Evolutionary conservation across 306 rosid genomes (phyloP), one percentile per base, ranked within the genome.

Genomic region (Lupinus albus): DNA sequence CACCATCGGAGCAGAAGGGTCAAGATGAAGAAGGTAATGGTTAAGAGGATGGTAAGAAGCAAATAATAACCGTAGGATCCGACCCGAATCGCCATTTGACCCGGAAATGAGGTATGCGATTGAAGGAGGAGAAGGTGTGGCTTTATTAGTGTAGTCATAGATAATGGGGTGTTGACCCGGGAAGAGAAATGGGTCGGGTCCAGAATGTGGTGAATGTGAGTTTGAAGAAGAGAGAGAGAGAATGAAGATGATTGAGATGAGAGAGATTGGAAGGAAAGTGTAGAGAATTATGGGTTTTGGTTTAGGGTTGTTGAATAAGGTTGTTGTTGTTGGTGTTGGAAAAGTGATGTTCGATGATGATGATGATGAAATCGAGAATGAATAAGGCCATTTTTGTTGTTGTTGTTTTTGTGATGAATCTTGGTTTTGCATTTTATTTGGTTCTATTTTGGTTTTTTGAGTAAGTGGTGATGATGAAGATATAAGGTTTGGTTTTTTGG

Each of bases 11-110:
- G 93, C 94, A 48, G 80, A 57, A 45, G 84, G 91, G 76, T 92
- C 96, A 2, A 93, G 89, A 61, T 93, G 98, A 32, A 88, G 89
- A 9, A 93, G 89, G 80, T 93, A 93, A 36, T 72, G 85, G 72
- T 89, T 93, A n/a, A 85, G 81, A 0, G 96, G 96, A 51, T 89
- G 96, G 79, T 81, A 89, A 0, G 76, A 4, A 17, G 94, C 93
- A 13, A 36, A 13, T 4, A 93, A 94, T 4, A 93, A 63, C 5
- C 96, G 79, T 48, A 84, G 71, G 62, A 93, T 47, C 73, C 89
- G 92, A 67, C 48, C 68, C 30, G 75, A 65, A 50, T 92, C 91
- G 4, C 84, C 86, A 1, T 39, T 70, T 5, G 96, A 89, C 10
- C 96, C 95, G 48, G 94, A 79, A 1, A 89, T 63, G 67, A 89